Percentiles rank a stretch among this genome's conserved stretches.
Evolutionary conservation across 495 filamentous ascomycete genomes (phyloP).

Genomic region (Aspergillus asperescens): DNA sequence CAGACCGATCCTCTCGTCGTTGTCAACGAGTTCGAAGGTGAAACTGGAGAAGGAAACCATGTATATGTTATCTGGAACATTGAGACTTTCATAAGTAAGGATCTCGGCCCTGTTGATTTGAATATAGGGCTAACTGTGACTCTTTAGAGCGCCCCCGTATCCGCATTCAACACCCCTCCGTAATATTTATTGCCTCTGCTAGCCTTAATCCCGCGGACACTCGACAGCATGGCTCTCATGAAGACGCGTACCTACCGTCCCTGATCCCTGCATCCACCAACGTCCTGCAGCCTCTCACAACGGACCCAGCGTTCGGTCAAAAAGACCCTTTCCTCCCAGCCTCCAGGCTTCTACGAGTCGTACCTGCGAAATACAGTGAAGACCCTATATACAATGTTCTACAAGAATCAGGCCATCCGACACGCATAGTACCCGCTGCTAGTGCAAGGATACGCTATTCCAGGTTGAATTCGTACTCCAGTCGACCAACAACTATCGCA

Average conservation of each 20-base stretch:
- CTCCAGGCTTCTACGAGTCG: conserved; percentile 69
- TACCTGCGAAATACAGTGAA: conserved; percentile 56
- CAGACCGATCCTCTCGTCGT: conserved; percentile 59
- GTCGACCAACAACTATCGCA: conserved; percentile 66
- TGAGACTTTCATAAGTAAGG: conserved; percentile 63
- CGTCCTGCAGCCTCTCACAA: conserved; percentile 69
- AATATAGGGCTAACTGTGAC: conserved; percentile 17
- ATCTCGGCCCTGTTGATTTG: not conserved
- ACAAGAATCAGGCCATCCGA: conserved; percentile 55
- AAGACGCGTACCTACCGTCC: conserved; percentile 72
- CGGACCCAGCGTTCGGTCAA: conserved; percentile 61
- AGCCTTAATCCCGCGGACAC: conserved; percentile 54
- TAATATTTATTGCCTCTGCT: conserved; percentile 72
- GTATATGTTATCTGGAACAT: conserved; percentile 78
- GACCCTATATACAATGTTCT: conserved; percentile 60
- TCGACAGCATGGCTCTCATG: conserved; percentile 41
- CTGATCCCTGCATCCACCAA: conserved; percentile 72
- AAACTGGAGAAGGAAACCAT: conserved; percentile 50
- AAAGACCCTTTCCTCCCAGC: conserved; percentile 72
- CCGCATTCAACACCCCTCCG: conserved; percentile 68
- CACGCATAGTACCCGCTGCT: conserved; percentile 74
- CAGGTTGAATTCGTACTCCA: conserved; percentile 57
- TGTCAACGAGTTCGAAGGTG: conserved; percentile 49
- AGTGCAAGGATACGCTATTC: conserved; percentile 81
- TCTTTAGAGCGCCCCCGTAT: conserved; percentile 60